Conservation (phyloP, 2,329 filamentous ascomycete species). For the Aurifilum marmelostoma region DNA sequence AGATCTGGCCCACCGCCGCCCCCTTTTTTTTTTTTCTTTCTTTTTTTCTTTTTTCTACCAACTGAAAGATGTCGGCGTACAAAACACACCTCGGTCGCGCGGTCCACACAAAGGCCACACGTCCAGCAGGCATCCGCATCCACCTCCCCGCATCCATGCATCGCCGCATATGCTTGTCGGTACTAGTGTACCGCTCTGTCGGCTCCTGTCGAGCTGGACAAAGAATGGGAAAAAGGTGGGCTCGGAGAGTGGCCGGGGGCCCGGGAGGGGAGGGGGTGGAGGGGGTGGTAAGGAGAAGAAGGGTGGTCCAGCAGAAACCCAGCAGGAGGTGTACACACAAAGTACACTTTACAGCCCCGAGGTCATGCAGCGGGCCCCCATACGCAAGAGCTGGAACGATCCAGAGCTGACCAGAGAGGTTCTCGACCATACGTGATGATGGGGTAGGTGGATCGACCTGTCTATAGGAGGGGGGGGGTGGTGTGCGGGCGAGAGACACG, state of each 20-base stretch:
- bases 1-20: too few species aligned
- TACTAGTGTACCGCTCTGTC: conserved; percentile 19
- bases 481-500: too few species aligned
- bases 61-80: too few species aligned
- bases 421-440: not conserved
- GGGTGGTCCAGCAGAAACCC: too few species aligned
- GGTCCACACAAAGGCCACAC: not conserved
- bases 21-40: not conserved
- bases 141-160: conserved; percentile 12
- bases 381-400: not conserved
- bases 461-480: not conserved
- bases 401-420: not conserved
- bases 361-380: not conserved
- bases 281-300: too few species aligned
- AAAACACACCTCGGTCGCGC: too few species aligned
- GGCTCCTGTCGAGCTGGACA: not conserved
- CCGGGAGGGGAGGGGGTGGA: too few species aligned
- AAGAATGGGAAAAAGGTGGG: not conserved
- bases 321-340: not conserved
- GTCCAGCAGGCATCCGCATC: conserved; percentile 9
- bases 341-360: conserved; percentile 4
- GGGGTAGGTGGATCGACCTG: not conserved
- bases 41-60: too few species aligned
- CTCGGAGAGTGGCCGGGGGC: not conserved
- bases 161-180: conserved; percentile 9